Evolutionary conservation across 202 grass and related monocot species (phyloP), one percentile per base, ranked within the genome.

Genomic region (Brachypodium distachyon): DNA sequence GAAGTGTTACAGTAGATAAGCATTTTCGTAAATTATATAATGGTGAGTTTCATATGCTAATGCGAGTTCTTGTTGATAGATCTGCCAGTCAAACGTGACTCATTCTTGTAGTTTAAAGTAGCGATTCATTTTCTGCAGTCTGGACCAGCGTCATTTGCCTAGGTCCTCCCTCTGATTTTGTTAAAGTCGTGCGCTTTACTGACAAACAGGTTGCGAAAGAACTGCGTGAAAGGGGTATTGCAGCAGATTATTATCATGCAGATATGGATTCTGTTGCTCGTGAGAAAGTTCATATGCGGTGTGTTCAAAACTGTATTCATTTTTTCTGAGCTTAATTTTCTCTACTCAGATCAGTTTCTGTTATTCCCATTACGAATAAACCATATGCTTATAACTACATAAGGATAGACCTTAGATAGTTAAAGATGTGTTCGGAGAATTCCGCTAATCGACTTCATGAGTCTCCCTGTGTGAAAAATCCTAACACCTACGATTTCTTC

Each of bases 191-290:
- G 51, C 54, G 26, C 50, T 49, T 40, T 73, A 40, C 47, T 69
- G 59, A 63, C n/a, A 60, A 84, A 79, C 36, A 90, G 94, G 91
- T 92, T 22, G 91, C 94, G 31, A 94, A 94, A 83, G 91, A 97
- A 81, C 80, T 97, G 75, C 26, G 79, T 5, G 71, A 76, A 77
- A 81, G 76, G 78, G 91, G 89, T 84, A 90, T 97, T 92, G 88
- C n/a, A 43, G 94, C 94, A 70, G 91, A 90, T 72, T 81, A 91
- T 86, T 97, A 97, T 82, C 94, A 97, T 86, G 94, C 94, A 65
- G 91, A 97, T 86, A 94, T 97, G 94, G 94, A 97, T 73, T 74
- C 80, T 48, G 62, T 77, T 86, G 79, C 64, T 88, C 91, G 91
- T 77, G 94, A 92, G 83, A 83, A 88, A 86, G 83, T 92, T 70